These are phyloP conservation scores for Haematococcus lacustris DNA, from an alignment of 139 green algal genomes.

Conservation along the genomic window DNA sequence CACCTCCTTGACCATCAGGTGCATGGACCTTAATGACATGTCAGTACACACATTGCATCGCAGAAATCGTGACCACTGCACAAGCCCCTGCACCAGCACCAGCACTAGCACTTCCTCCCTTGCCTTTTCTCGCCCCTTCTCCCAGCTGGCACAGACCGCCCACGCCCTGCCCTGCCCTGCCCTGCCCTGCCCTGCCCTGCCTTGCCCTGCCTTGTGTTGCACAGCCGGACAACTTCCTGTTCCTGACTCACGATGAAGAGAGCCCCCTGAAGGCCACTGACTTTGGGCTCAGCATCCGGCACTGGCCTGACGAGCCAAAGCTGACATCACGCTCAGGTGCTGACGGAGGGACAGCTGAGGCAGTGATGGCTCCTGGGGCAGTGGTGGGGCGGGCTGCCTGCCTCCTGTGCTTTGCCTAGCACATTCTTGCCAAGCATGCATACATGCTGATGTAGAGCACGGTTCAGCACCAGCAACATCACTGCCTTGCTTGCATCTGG, in stretches of 20 bases:
- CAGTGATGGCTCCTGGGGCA: not conserved
- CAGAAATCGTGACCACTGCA: too few species aligned
- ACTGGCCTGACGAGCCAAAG: constrained; percentile 60
- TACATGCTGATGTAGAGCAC: too few species aligned
- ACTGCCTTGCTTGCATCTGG: too few species aligned
- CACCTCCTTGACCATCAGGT: not conserved
- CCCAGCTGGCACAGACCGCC: not conserved
- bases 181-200: not conserved
- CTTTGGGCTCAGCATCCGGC: constrained; percentile 83
- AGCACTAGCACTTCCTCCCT: too few species aligned
- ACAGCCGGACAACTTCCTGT: constrained; percentile 86
- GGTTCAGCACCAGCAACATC: too few species aligned
- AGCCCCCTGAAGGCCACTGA: constrained; percentile 54
- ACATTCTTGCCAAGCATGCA: too few species aligned
- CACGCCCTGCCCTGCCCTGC: not conserved
- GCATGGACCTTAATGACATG: not conserved
- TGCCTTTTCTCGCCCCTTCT: not conserved
- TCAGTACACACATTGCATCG: not conserved
- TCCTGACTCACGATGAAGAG: constrained; percentile 57
- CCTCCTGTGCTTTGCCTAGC: too few species aligned
- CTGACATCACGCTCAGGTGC: constrained; percentile 62
- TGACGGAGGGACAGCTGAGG: not conserved
- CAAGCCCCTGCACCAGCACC: too few species aligned
- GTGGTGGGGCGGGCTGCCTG: too few species aligned
- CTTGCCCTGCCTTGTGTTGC: not conserved